Conservation (phyloP, 768 basidiomycete genomes). For the Tubosaeta sp. region DNA sequence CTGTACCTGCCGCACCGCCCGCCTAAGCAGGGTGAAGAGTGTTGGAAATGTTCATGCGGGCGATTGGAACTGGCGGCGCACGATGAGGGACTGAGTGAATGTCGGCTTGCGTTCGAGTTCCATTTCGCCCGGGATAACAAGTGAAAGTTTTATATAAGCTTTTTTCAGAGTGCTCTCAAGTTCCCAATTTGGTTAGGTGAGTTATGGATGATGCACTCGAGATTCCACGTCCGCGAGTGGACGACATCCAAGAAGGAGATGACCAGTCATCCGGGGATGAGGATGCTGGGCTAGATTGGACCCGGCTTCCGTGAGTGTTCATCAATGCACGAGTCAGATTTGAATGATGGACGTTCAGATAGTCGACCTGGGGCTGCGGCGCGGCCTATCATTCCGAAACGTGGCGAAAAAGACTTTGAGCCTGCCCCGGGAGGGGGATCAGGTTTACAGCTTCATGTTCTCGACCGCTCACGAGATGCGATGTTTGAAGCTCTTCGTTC, state of each 20-base stretch:
- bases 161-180: neutral
- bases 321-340: neutral
- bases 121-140: conserved; percentile 19
- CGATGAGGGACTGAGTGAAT: conserved; percentile 45
- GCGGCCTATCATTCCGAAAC: conserved; percentile 82
- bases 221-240: conserved; percentile 26
- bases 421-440: conserved; percentile 64
- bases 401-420: conserved; percentile 98
- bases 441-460: conserved; percentile 72
- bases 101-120: conserved; percentile 33
- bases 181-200: too few relatives aligned
- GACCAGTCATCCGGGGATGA: conserved; percentile 65
- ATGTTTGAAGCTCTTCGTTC: conserved; percentile 82
- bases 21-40: conserved; percentile 44
- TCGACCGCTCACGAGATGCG: conserved; percentile 75
- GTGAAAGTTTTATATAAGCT: conserved; percentile 1
- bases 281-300: conserved; percentile 79
- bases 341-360: conserved; percentile 2
- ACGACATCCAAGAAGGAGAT: conserved; percentile 24
- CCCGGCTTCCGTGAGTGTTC: conserved; percentile 57
- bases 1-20: conserved; percentile 86
- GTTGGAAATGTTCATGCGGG: conserved; percentile 11
- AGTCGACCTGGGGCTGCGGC: conserved; percentile 25
- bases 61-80: conserved; percentile 25
- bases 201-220: conserved; percentile 64